Conservation (phyloP, 371 early-diverging fungal species). For the Mucor piriformis region DNA sequence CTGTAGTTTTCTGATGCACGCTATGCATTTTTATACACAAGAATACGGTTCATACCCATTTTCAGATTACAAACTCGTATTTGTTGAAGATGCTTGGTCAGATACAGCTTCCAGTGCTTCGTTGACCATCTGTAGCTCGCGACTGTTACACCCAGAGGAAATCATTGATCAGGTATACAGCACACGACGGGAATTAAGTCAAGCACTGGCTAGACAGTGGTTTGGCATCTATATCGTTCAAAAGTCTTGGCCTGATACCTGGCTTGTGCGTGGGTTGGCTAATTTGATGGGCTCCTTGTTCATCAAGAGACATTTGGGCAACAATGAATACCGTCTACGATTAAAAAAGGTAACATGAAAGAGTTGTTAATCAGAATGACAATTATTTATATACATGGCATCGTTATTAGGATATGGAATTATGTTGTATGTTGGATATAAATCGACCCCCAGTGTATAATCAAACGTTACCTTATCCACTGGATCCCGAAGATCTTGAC, state of each 20-base stretch:
- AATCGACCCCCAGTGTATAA: constrained; percentile 85
- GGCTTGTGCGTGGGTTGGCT: constrained; percentile 85
- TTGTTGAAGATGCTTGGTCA: constrained; percentile 76
- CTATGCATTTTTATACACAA: constrained; percentile 83
- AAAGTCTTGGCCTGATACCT: constrained; percentile 82
- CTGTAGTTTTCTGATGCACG: constrained; percentile 69
- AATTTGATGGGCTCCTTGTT: constrained; percentile 76
- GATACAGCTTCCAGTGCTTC: constrained; percentile 74
- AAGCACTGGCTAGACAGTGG: constrained; percentile 88
- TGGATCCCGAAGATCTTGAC: constrained; percentile 73
- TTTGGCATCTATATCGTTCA: constrained; percentile 88
- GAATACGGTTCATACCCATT: constrained; percentile 90
- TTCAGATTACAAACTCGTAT: constrained; percentile 83
- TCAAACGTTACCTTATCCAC: constrained; percentile 60
- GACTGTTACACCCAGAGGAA: constrained; percentile 72
- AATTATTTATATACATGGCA: not conserved
- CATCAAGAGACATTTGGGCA: constrained; percentile 79
- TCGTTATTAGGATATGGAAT: constrained; percentile 77
- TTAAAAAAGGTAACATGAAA: constrained; percentile 63
- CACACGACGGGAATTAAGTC: constrained; percentile 69
- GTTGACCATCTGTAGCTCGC: constrained; percentile 66
- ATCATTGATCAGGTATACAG: constrained; percentile 89
- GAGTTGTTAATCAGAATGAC: not conserved
- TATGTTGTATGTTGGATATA: constrained; percentile 79
- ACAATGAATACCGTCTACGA: constrained; percentile 86